A percentile compares a stretch with the other conserved stretches of the same genome.
These are phyloP conservation scores for Priceomyces melissophilus DNA, from an alignment of 805 yeast species.

Conservation along the genomic window DNA sequence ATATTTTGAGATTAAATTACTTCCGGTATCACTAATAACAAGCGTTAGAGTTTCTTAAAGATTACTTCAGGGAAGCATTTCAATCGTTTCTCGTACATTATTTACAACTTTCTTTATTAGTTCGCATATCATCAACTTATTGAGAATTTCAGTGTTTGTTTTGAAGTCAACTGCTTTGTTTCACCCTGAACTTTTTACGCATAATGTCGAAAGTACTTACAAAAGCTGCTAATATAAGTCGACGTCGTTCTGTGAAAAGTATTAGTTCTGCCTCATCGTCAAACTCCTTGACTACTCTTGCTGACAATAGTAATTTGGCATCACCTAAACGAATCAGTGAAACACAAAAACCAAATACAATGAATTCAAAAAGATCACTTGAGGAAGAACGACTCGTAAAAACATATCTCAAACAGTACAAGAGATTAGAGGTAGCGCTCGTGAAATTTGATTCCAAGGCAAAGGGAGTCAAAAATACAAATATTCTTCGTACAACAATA, in stretches of 20 bases:
- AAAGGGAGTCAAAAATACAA: slow-evolving; percentile 38
- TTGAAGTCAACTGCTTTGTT: too few species aligned
- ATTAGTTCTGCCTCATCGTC: slow-evolving; percentile 6
- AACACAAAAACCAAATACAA: too few species aligned
- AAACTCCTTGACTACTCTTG: slow-evolving; percentile 4
- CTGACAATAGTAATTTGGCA: not conserved
- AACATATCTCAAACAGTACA: slow-evolving; percentile 28
- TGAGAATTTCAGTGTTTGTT: too few species aligned
- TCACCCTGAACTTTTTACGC: too few species aligned
- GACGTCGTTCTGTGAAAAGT: slow-evolving; percentile 14
- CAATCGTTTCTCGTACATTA: too few species aligned
- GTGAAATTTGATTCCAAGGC: slow-evolving; percentile 41
- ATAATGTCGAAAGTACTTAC: slow-evolving; percentile 17
- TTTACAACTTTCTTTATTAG: too few species aligned
- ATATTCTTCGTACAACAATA: slow-evolving; percentile 45
- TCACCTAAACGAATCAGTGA: slow-evolving; percentile 5
- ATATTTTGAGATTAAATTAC: too few species aligned
- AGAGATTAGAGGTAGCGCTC: slow-evolving; percentile 42
- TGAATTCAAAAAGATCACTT: not conserved
- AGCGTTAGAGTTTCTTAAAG: too few species aligned
- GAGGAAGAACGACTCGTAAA: slow-evolving; percentile 14
- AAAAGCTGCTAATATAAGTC: slow-evolving; percentile 12
- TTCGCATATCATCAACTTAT: too few species aligned
- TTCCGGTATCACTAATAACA: too few species aligned
- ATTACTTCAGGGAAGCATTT: too few species aligned